A percentile compares a stretch with the other conserved stretches of the same genome.
Conservation (phyloP, 208 protist genomes). For the Polymyxa betae region DNA sequence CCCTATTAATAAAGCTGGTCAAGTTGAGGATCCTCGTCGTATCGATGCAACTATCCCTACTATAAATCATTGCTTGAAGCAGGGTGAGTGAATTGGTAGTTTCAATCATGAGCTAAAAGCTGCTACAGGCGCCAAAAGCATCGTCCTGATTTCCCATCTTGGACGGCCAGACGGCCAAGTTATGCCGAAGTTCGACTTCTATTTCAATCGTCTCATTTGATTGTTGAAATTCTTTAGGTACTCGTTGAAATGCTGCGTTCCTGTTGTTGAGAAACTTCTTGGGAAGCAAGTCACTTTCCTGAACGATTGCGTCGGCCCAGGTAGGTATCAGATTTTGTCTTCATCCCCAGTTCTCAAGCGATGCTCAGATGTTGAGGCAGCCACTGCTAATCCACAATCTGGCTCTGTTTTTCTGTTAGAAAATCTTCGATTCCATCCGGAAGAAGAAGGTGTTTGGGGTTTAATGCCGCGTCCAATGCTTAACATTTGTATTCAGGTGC, state of each 20-base stretch:
- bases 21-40: slow-evolving; percentile 14
- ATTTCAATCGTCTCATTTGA: neutral
- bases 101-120: neutral
- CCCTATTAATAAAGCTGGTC: neutral
- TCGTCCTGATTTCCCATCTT: slow-evolving; percentile 79
- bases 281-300: slow-evolving; percentile 77
- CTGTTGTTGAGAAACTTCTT: slow-evolving; percentile 75
- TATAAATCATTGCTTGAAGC: neutral
- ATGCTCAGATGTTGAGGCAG: slow-evolving; percentile 77
- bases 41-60: slow-evolving; percentile 29
- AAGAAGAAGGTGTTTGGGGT: slow-evolving; percentile 74
- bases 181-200: slow-evolving; percentile 54
- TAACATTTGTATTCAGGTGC: slow-evolving; percentile 66
- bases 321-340: neutral
- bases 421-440: slow-evolving; percentile 97
- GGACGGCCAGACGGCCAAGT: slow-evolving; percentile 88
- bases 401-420: slow-evolving; percentile 95
- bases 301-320: slow-evolving; percentile 79
- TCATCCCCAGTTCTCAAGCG: neutral
- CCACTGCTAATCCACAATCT: slow-evolving; percentile 67
- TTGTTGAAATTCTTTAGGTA: neutral
- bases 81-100: neutral
- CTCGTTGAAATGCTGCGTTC: slow-evolving; percentile 61
- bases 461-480: slow-evolving; percentile 26
- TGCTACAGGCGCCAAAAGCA: slow-evolving; percentile 61